Conservation (phyloP, 306 rosid species). For the Quercus dentata region DNA sequence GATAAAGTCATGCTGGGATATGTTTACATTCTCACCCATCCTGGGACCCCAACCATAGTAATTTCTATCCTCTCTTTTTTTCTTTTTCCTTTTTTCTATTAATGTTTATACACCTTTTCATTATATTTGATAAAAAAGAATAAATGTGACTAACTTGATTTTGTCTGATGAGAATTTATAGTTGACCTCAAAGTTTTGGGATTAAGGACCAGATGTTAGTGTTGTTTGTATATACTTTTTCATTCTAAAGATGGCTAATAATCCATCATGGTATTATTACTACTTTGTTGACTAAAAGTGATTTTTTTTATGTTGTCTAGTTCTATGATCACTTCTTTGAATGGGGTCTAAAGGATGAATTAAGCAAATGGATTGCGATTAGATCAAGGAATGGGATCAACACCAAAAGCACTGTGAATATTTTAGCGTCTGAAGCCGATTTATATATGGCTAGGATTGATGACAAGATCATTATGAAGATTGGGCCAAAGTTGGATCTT, state of each 20-base stretch:
- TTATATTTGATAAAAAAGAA: no score
- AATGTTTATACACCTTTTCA: no score
- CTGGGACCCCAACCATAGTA: slow-evolving; percentile 78
- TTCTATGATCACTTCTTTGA: slow-evolving; percentile 75
- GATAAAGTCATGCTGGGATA: slow-evolving; percentile 74
- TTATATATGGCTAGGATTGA: slow-evolving; percentile 60
- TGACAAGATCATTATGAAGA: slow-evolving; percentile 57
- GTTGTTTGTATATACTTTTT: background rate
- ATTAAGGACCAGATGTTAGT: no score
- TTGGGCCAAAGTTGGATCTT: slow-evolving; percentile 52
- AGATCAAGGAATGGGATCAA: slow-evolving; percentile 58
- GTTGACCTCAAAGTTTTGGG: no score
- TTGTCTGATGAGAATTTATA: no score
- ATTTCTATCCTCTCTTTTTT: background rate
- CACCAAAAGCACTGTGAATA: slow-evolving; percentile 38
- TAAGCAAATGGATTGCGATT: slow-evolving; percentile 37
- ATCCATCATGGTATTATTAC: background rate
- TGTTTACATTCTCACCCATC: slow-evolving; percentile 82
- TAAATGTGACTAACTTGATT: no score
- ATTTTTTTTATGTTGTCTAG: slow-evolving; percentile 34
- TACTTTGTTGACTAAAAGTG: background rate
- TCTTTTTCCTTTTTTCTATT: background rate
- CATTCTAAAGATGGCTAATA: background rate
- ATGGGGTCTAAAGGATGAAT: slow-evolving; percentile 62
- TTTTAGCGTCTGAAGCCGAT: slow-evolving; percentile 58